Evolutionary conservation across 1,284 basidiomycete genomes (phyloP).

Genomic region (Ceratobasidium sp.): DNA sequence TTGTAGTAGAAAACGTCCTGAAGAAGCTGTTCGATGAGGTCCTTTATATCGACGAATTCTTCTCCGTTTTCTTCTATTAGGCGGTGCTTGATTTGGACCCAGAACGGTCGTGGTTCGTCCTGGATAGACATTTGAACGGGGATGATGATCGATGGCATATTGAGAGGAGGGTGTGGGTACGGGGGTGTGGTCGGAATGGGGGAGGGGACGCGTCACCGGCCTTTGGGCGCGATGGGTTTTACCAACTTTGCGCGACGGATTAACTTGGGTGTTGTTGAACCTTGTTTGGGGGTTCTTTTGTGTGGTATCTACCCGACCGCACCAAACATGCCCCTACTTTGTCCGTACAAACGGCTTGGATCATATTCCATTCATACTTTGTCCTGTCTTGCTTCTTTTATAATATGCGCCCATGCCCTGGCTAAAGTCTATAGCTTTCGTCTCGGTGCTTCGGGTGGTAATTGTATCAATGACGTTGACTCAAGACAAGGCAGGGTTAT

Average conservation of each 20-base stretch:
- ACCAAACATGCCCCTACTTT: not conserved
- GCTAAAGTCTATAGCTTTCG: not conserved
- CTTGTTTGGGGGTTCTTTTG: not conserved
- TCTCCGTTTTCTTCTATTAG: not conserved
- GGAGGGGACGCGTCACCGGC: not conserved
- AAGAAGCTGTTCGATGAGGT: slow-evolving; percentile 9
- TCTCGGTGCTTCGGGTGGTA: not conserved
- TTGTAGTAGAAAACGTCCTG: slow-evolving; percentile 13
- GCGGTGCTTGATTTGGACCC: not conserved
- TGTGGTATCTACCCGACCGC: not conserved
- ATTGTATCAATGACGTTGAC: not conserved
- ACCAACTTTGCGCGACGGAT: not conserved
- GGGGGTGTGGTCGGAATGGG: not conserved
- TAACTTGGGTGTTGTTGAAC: no score
- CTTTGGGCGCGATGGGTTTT: not conserved
- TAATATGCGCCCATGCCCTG: not conserved
- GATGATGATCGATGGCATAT: slow-evolving; percentile 5
- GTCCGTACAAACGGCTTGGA: not conserved
- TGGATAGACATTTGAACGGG: not conserved
- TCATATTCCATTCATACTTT: not conserved
- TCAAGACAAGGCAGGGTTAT: not conserved
- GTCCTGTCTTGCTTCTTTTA: not conserved
- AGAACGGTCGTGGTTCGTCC: not conserved
- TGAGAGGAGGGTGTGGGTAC: not conserved
- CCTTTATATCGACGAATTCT: slow-evolving; percentile 13